Evolutionary conservation across 345 rosid genomes (phyloP).

Genomic region (Aurinia saxatilis): DNA sequence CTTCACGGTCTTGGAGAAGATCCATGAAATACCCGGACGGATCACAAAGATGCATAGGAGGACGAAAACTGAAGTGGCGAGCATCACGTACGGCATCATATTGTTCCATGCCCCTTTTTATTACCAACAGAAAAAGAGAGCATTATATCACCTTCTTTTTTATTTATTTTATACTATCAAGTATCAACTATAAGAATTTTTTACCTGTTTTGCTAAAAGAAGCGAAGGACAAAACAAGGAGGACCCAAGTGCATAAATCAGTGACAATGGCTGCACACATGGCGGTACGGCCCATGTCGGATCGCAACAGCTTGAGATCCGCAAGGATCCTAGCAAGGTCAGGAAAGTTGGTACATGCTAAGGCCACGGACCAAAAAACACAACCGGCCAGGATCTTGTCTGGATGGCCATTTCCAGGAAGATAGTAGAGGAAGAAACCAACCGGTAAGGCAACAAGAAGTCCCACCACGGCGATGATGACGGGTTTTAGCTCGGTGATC

Average conservation of each 20-base stretch:
- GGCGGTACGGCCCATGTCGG: conserved; percentile 50
- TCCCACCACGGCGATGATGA: conserved; percentile 37
- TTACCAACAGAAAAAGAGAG: not conserved
- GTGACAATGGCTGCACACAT: conserved; percentile 48
- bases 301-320: conserved; percentile 57
- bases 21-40: conserved; percentile 45
- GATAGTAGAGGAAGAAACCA: conserved; percentile 32
- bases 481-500: conserved; percentile 24
- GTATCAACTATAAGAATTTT: not conserved
- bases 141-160: too few species aligned
- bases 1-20: conserved; percentile 22
- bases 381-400: conserved; percentile 29
- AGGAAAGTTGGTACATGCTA: conserved; percentile 61
- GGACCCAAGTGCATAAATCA: conserved; percentile 52
- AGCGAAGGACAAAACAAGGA: conserved; percentile 37
- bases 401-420: conserved; percentile 22
- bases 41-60: conserved; percentile 30
- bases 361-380: conserved; percentile 46
- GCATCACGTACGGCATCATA: conserved; percentile 14
- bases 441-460: conserved; percentile 34
- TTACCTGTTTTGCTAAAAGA: conserved; percentile 16
- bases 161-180: too few species aligned
- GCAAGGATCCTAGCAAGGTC: conserved; percentile 50
- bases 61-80: conserved; percentile 29
- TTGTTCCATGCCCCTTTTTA: conserved; percentile 19